These are phyloP conservation scores for Magnolia kwangsiensis DNA, from an alignment of 164 flowering plant genomes.

Conservation along the genomic window DNA sequence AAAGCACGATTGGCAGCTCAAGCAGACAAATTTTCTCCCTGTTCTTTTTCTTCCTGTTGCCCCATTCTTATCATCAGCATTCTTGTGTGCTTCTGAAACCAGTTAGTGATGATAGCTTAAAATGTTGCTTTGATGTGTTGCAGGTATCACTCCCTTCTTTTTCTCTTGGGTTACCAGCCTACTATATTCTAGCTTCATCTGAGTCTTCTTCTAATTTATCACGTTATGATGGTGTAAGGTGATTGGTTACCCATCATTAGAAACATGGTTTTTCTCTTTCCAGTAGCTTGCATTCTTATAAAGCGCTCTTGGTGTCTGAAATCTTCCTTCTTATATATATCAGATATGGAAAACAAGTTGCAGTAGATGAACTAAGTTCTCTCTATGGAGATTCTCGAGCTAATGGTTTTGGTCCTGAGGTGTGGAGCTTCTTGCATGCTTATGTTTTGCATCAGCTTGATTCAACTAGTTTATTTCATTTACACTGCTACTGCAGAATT, in stretches of 20 bases:
- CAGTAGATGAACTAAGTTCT: constrained; percentile 64
- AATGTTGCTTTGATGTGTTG: constrained; percentile 17
- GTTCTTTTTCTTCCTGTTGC: neutral
- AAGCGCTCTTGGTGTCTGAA: too few relatives aligned
- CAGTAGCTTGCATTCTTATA: neutral
- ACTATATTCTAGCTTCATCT: constrained; percentile 85
- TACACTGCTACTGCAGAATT: neutral
- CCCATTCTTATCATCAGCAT: neutral
- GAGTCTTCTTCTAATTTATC: constrained; percentile 95
- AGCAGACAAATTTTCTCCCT: neutral
- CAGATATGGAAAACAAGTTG: constrained; percentile 86
- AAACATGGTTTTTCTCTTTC: neutral
- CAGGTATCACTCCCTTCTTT: constrained; percentile 94
- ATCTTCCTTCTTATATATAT: neutral
- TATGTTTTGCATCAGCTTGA: neutral
- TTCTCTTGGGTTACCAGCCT: constrained; percentile 96
- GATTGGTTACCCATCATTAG: constrained; percentile 11
- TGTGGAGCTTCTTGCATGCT: constrained; percentile 15
- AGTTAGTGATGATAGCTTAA: neutral
- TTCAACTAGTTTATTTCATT: neutral
- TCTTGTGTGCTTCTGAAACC: neutral
- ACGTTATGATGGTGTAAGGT: constrained; percentile 98
- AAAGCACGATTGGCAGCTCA: neutral
- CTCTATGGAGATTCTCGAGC: constrained; percentile 83
- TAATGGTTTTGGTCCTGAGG: constrained; percentile 93